phyloP scores from a whole-genome alignment of 2,329 filamentous ascomycete genomes.

The Alternaria incomplexa region DNA sequence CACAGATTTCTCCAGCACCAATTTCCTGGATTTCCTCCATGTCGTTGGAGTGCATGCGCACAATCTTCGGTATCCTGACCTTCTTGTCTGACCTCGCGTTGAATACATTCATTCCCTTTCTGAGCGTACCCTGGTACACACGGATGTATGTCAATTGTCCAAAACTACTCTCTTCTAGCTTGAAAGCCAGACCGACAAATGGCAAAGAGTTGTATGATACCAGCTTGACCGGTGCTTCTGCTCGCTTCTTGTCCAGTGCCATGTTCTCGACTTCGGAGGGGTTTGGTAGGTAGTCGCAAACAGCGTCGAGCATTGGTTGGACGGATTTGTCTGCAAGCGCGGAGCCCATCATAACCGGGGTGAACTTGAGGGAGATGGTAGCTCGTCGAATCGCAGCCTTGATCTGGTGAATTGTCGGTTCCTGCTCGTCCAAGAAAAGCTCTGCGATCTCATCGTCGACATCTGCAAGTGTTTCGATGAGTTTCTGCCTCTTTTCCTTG shows the following conservation, averaged over 20 bases:
- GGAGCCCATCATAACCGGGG: constrained; percentile 94
- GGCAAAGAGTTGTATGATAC: constrained; percentile 92
- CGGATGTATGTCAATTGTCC: constrained; percentile 98
- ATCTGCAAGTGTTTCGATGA: constrained; percentile 95
- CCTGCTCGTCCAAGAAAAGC: constrained; percentile 85
- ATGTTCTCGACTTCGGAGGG: constrained; percentile 87
- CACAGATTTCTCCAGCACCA: constrained; percentile 95
- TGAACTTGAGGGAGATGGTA: constrained; percentile 89
- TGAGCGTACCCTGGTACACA: constrained; percentile 92
- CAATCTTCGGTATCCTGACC: constrained; percentile 94
- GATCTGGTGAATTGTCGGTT: constrained; percentile 80
- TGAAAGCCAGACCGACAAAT: constrained; percentile 96
- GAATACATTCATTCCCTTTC: constrained; percentile 88
- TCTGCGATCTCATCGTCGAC: constrained; percentile 98
- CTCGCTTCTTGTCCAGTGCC: constrained; percentile 81
- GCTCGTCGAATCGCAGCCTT: constrained; percentile 90
- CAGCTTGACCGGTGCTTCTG: constrained; percentile 81
- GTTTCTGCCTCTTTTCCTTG: constrained; percentile 78
- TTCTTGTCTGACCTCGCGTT: constrained; percentile 95
- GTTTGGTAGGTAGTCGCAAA: constrained; percentile 95
- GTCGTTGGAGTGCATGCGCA: constrained; percentile 99
- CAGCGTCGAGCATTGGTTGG: constrained; percentile 95
- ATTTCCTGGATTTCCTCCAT: constrained; percentile 97
- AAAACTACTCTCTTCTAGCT: constrained; percentile 98
- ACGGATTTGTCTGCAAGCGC: constrained; percentile 93